Percentiles rank a stretch among this genome's conserved stretches.
Evolutionary conservation across 352 stramenopile species (phyloP).

Genomic region (Pythium guiyangense): DNA sequence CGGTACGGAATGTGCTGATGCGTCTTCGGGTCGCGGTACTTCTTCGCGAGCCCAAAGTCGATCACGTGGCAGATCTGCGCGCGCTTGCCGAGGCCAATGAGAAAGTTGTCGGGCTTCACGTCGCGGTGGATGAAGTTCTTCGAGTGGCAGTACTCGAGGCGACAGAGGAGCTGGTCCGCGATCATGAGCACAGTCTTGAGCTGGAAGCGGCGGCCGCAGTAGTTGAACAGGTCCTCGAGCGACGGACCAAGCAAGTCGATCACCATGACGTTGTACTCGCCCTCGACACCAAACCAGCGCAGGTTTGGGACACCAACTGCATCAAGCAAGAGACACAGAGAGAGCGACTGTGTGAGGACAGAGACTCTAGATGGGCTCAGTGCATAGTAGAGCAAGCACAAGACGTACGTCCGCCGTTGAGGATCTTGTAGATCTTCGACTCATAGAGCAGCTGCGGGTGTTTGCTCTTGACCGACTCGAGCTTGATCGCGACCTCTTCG

Average conservation of each 20-base stretch:
- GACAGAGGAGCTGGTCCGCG: constrained; percentile 81
- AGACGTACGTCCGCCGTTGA: constrained; percentile 96
- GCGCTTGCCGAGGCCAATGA: constrained; percentile 85
- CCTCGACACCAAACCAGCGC: constrained; percentile 99
- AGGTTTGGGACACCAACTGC: constrained; percentile 98
- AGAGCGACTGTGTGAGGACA: not conserved
- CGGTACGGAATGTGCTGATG: constrained; percentile 90
- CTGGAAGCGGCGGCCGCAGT: constrained; percentile 85
- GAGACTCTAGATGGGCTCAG: not conserved
- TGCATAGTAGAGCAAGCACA: not conserved
- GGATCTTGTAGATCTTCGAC: constrained; percentile 99
- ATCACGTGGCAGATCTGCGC: constrained; percentile 86
- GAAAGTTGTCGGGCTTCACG: constrained; percentile 90
- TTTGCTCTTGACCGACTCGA: constrained; percentile 97
- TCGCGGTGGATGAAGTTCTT: constrained; percentile 91
- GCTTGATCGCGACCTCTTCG: constrained; percentile 98
- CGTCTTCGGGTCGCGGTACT: constrained; percentile 87
- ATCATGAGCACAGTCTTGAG: constrained; percentile 97
- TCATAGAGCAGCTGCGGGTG: constrained; percentile 99
- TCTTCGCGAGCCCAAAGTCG: constrained; percentile 89
- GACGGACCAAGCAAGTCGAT: constrained; percentile 98
- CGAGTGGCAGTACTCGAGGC: constrained; percentile 85
- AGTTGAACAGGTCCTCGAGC: constrained; percentile 88
- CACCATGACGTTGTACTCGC: constrained; percentile 99
- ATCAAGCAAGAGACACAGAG: constrained; percentile 21